phyloP scores from a whole-genome alignment of 345 rosid species.

The Pistacia atlantica region DNA sequence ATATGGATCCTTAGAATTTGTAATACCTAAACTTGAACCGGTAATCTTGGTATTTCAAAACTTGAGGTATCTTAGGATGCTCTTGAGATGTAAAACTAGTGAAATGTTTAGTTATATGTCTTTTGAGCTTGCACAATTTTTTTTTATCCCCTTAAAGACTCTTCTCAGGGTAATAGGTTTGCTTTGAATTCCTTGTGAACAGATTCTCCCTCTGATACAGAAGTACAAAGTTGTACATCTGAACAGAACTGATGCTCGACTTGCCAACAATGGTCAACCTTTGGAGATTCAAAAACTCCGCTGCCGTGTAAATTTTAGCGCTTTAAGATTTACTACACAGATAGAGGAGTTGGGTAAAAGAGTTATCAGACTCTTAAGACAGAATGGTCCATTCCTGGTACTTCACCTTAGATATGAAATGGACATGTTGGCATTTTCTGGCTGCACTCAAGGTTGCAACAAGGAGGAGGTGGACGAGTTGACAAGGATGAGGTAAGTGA shows the following conservation, averaged over 20 bases:
- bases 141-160: background rate
- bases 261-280: conserved; percentile 79
- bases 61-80: background rate
- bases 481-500: conserved; percentile 87
- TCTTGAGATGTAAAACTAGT: background rate
- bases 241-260: conserved; percentile 90
- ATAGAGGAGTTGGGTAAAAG: conserved; percentile 89
- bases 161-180: background rate
- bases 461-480: conserved; percentile 87
- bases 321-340: conserved; percentile 86
- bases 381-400: conserved; percentile 87
- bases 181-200: conserved; percentile 5
- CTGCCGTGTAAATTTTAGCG: conserved; percentile 87
- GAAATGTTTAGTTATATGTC: background rate
- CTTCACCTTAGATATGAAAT: conserved; percentile 97
- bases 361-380: conserved; percentile 72
- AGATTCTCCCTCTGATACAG: conserved; percentile 91
- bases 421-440: conserved; percentile 99
- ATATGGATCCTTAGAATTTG: background rate
- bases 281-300: conserved; percentile 87
- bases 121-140: background rate
- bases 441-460: conserved; percentile 93
- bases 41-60: background rate
- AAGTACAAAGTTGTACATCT: conserved; percentile 86
- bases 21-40: background rate